Evolutionary conservation across 148 eudicot genomes (phyloP).

Genomic region (Vaccinium macrocarpon): DNA sequence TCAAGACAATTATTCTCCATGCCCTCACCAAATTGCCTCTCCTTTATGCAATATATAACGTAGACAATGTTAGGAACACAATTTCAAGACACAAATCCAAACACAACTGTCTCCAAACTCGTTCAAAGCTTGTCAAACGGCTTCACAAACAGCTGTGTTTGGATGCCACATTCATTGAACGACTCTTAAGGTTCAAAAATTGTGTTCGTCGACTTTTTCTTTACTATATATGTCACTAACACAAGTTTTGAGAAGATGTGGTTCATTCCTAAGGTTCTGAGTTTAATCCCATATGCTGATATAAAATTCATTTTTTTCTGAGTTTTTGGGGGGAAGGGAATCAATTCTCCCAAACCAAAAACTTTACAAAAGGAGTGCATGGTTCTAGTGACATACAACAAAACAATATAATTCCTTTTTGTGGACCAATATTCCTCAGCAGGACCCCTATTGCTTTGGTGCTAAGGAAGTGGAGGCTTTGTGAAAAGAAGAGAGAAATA

Average conservation of each 20-base stretch:
- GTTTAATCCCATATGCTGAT: neutral
- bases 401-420: neutral
- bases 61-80: too few species aligned
- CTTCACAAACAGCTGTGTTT: too few species aligned
- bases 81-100: too few species aligned
- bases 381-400: neutral
- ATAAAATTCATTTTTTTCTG: neutral
- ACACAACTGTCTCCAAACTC: too few species aligned
- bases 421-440: slow-evolving; percentile 22
- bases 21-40: slow-evolving; percentile 8
- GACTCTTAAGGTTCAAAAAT: too few species aligned
- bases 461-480: slow-evolving; percentile 17
- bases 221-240: neutral
- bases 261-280: neutral
- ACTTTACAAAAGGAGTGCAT: slow-evolving; percentile 28
- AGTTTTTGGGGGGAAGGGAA: slow-evolving; percentile 16
- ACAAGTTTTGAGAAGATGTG: slow-evolving; percentile 19
- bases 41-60: neutral
- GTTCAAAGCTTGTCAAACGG: too few species aligned
- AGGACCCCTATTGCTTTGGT: neutral
- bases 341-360: slow-evolving; percentile 18
- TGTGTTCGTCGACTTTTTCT: too few species aligned
- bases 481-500: slow-evolving; percentile 27
- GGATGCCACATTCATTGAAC: too few species aligned
- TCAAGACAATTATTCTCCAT: slow-evolving; percentile 9